Conservation (phyloP, 495 filamentous ascomycete species). For the Halenospora varia region DNA sequence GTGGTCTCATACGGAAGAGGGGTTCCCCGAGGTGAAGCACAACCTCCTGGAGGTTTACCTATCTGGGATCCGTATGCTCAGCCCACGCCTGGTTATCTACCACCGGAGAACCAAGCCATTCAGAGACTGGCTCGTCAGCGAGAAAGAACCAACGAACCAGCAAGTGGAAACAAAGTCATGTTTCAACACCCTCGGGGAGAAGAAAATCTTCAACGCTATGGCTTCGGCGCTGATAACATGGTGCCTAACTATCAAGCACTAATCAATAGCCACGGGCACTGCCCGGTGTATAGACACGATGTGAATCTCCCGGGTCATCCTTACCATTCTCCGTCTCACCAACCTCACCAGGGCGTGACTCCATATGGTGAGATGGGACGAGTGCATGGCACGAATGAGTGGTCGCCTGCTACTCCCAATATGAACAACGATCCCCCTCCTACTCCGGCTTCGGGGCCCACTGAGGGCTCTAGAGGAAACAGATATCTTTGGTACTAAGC, state of each 20-base stretch:
- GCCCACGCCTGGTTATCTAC: not conserved
- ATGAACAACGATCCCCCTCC: not conserved
- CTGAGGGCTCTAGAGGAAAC: not conserved
- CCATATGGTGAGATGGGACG: not conserved
- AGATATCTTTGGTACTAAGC: not conserved
- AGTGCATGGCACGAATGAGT: not conserved
- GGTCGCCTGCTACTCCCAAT: not conserved
- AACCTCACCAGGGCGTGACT: not conserved
- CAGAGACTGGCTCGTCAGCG: conserved; percentile 7
- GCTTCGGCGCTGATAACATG: too few species aligned
- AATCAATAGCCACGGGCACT: too few species aligned
- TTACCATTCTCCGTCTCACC: too few species aligned
- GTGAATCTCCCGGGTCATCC: too few species aligned
- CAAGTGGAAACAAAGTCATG: not conserved
- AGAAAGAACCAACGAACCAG: conserved; percentile 6
- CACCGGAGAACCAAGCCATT: conserved; percentile 20
- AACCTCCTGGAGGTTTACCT: conserved; percentile 53
- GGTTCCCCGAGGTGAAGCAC: conserved; percentile 53
- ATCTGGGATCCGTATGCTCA: conserved; percentile 40
- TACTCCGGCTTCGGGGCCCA: not conserved
- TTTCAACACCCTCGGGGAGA: conserved; percentile 11
- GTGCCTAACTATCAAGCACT: too few species aligned
- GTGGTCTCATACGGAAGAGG: conserved; percentile 61
- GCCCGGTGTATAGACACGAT: too few species aligned
- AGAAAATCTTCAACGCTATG: not conserved